These are phyloP conservation scores for Leavenworthia alabamica DNA, from an alignment of 345 rosid species.

Conservation along the genomic window DNA sequence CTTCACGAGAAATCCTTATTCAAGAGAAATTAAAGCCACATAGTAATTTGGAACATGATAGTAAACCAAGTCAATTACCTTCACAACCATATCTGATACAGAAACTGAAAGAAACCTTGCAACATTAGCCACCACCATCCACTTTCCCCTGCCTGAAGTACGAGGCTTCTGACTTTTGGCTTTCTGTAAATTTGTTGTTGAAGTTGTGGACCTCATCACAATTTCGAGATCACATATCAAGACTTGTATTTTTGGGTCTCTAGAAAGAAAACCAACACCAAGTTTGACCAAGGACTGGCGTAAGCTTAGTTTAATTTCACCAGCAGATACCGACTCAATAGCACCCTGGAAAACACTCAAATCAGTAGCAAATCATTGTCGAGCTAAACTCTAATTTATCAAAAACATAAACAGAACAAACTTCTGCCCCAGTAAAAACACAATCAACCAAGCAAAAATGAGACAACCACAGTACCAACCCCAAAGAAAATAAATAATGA, in stretches of 20 bases:
- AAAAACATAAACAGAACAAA: too few relatives aligned
- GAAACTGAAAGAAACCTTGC: conserved; percentile 90
- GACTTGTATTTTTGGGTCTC: conserved; percentile 86
- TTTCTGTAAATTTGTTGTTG: conserved; percentile 48
- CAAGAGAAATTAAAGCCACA: not conserved
- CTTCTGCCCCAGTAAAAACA: too few relatives aligned
- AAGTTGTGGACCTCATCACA: conserved; percentile 63
- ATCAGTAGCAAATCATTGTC: conserved; percentile 3
- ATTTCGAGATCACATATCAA: conserved; percentile 78
- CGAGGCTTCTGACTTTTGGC: conserved; percentile 47
- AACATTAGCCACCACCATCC: conserved; percentile 82
- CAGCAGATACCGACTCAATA: conserved; percentile 79
- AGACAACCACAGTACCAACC: not conserved
- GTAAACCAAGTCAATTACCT: conserved; percentile 41
- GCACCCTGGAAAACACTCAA: conserved; percentile 66
- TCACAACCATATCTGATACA: conserved; percentile 71
- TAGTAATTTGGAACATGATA: not conserved
- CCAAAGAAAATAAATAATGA: not conserved
- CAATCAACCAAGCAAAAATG: not conserved
- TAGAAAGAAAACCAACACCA: conserved; percentile 82
- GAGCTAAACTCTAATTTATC: too few relatives aligned
- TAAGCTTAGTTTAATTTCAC: conserved; percentile 83
- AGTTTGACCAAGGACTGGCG: conserved; percentile 91
- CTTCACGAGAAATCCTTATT: not conserved
- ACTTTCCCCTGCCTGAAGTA: conserved; percentile 73